These are phyloP conservation scores for Batkoa obscura DNA, from an alignment of 371 early-diverging fungal species.

Conservation along the genomic window DNA sequence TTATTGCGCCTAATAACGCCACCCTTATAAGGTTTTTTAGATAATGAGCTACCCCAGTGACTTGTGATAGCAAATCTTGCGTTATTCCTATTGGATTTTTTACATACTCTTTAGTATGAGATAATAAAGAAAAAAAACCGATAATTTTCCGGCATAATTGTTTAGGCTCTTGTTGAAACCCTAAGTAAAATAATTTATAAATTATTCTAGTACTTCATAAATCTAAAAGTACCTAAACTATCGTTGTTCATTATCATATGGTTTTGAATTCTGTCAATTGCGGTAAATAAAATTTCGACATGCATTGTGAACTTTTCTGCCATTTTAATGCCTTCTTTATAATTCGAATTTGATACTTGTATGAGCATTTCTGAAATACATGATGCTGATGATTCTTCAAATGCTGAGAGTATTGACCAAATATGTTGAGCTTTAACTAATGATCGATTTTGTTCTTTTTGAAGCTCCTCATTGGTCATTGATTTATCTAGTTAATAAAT, in stretches of 20 bases:
- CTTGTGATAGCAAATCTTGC: slow-evolving; percentile 72
- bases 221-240: neutral
- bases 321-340: slow-evolving; percentile 67
- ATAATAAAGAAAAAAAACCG: slow-evolving; percentile 75
- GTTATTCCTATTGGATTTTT: slow-evolving; percentile 50
- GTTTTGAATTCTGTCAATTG: slow-evolving; percentile 66
- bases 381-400: slow-evolving; percentile 91
- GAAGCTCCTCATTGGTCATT: slow-evolving; percentile 24
- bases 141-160: slow-evolving; percentile 79
- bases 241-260: slow-evolving; percentile 20
- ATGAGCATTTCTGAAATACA: slow-evolving; percentile 93
- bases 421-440: slow-evolving; percentile 83
- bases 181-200: slow-evolving; percentile 13
- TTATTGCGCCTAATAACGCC: slow-evolving; percentile 71
- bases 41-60: slow-evolving; percentile 82
- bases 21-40: slow-evolving; percentile 82
- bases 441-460: slow-evolving; percentile 29
- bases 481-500: neutral
- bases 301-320: slow-evolving; percentile 82
- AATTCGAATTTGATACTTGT: slow-evolving; percentile 69
- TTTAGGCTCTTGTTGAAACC: slow-evolving; percentile 69
- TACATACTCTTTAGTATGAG: slow-evolving; percentile 52
- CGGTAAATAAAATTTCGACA: slow-evolving; percentile 76
- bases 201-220: neutral
- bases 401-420: slow-evolving; percentile 79